Evolutionary conservation across 2,329 filamentous ascomycete genomes (phyloP), one percentile per base, ranked within the genome.

Genomic region (Acrocalymma vagum): DNA sequence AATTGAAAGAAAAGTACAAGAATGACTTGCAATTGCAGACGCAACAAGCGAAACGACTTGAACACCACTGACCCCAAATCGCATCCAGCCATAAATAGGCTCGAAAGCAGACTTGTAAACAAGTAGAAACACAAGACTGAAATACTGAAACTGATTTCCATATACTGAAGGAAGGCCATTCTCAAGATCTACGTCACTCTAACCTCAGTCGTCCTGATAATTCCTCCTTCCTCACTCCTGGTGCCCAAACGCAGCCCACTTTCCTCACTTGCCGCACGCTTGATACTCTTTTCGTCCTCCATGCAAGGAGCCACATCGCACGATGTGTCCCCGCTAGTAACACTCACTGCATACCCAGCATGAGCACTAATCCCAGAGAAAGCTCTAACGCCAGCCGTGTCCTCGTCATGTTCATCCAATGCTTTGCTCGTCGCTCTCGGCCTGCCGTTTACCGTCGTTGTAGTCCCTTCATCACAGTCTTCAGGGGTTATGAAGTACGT

Each of bases 401-500:
- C 43, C 4, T 36, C 39, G 4, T 39, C 48, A 18, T 23, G 10
- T 9, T 41, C 38, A n/a, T 13, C 18, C 14, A 29, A 16, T 3
- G 23, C 29, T 29, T 32, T 31, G 6, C 28, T 28, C n/a, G 13
- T 6, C 14, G 24, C n/a, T n/a, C 29, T 24, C 18, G 39, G 17
- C 9, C 26, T 14, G n/a, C n/a, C n/a, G n/a, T n/a, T n/a, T n/a
- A n/a, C n/a, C 14, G n/a, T 17, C 5, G 6, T 11, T 3, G 25
- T 21, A 3, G 21, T 3, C 21, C 35, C 41, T 14, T 21, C 18
- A 29, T 38, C 38, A 30, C 34, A 29, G 3, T 30, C 39, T 11
- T 29, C 34, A 14, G 30, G 24, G n/a, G 38, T 39, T 1, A 46
- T 42, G 24, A 42, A 51, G 33, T 49, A 48, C 13, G 53, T 58